Evolutionary conservation across 2,329 filamentous ascomycete genomes (phyloP).

Genomic region (Talaromyces sp.): DNA sequence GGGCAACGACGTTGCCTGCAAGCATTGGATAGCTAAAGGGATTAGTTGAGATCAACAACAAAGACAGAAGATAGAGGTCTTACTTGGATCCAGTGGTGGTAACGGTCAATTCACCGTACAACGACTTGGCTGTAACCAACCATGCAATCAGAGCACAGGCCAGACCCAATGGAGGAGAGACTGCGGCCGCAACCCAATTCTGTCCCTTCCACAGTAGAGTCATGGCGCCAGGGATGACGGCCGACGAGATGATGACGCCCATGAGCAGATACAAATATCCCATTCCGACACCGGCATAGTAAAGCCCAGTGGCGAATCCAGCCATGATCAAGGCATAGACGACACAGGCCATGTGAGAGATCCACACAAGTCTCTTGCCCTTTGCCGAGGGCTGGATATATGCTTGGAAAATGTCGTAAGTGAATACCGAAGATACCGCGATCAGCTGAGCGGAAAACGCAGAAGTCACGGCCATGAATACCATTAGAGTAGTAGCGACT

Average conservation of each 20-base stretch:
- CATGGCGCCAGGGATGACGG: conserved; percentile 76
- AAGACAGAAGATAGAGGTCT: conserved; percentile 18
- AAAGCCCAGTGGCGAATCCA: conserved; percentile 70
- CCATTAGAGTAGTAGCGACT: conserved; percentile 69
- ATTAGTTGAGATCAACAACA: background rate
- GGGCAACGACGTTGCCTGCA: conserved; percentile 76
- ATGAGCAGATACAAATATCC: conserved; percentile 86
- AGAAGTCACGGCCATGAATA: conserved; percentile 88
- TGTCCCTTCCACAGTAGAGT: conserved; percentile 78
- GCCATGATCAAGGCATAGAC: conserved; percentile 75
- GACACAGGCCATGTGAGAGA: conserved; percentile 70
- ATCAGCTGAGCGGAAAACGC: conserved; percentile 81
- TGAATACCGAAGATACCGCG: conserved; percentile 81
- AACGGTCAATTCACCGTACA: conserved; percentile 67
- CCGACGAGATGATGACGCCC: conserved; percentile 84
- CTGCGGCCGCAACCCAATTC: conserved; percentile 68
- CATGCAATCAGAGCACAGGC: conserved; percentile 67
- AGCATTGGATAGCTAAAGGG: conserved; percentile 66
- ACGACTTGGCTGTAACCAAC: conserved; percentile 69
- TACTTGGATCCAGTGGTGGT: conserved; percentile 73
- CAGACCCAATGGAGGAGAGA: conserved; percentile 67
- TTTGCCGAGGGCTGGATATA: conserved; percentile 76
- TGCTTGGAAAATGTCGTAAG: conserved; percentile 83
- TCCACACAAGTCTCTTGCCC: conserved; percentile 72
- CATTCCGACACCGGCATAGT: conserved; percentile 74